Percentiles rank a stretch among this genome's conserved stretches.
phyloP scores from a whole-genome alignment of 129 eudicot genomes.

The Flaveria sonorensis region DNA sequence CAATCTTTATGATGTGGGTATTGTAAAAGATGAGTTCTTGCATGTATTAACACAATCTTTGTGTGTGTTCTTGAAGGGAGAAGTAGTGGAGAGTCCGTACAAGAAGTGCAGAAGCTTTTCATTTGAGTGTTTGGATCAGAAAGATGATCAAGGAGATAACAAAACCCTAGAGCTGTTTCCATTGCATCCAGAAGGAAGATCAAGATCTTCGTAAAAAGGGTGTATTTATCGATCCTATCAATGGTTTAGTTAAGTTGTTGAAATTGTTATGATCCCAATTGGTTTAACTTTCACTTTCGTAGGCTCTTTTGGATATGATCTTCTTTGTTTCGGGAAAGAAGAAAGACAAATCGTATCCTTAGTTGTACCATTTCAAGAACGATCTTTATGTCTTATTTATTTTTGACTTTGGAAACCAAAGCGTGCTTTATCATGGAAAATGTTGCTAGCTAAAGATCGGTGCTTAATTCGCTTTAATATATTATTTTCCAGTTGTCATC shows the following conservation, averaged over 20 bases:
- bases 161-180: conserved; percentile 85
- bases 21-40: conserved; percentile 28
- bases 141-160: conserved; percentile 43
- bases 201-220: conserved; percentile 36
- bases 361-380: conserved; percentile 1
- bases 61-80: conserved; percentile 43
- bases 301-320: not conserved
- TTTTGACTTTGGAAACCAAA: conserved; percentile 16
- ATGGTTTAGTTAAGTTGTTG: no score
- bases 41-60: conserved; percentile 15
- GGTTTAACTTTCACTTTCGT: not conserved
- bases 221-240: no score
- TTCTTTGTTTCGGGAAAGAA: conserved; percentile 19
- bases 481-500: not conserved
- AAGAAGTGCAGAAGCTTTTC: conserved; percentile 84
- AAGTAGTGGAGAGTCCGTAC: conserved; percentile 53
- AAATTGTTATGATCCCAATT: not conserved
- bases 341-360: conserved; percentile 17
- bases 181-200: conserved; percentile 81
- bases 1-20: conserved; percentile 8
- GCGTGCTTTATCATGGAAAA: conserved; percentile 17
- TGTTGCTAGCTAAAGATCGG: conserved; percentile 2
- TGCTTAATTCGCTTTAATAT: not conserved
- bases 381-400: conserved; percentile 10
- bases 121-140: conserved; percentile 58